Evolutionary conservation across 108 stramenopile species (phyloP).

Genomic region (Cyclotella choctawhatcheeana): DNA sequence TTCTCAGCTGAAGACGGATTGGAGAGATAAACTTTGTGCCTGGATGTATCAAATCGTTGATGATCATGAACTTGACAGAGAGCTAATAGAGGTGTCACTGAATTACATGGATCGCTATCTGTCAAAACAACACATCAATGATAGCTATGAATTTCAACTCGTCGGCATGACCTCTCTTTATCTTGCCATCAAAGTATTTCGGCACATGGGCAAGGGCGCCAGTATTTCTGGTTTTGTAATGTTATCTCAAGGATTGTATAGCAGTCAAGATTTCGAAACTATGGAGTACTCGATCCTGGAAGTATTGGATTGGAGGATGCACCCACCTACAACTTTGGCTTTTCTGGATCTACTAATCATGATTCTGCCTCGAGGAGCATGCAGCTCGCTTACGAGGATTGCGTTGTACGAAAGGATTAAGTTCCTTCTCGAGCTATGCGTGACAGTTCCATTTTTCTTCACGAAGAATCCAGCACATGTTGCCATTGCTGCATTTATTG

Average conservation of each 20-base stretch:
- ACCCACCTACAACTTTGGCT: constrained; percentile 74
- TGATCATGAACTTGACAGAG: constrained; percentile 63
- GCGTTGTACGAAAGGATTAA: constrained; percentile 38
- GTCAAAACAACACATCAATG: constrained; percentile 29
- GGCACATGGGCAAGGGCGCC: constrained; percentile 31
- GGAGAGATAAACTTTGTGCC: constrained; percentile 69
- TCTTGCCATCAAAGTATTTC: constrained; percentile 75
- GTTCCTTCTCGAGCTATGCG: constrained; percentile 34
- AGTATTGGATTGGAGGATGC: constrained; percentile 70
- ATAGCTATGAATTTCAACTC: constrained; percentile 62
- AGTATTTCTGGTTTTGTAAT: constrained; percentile 64
- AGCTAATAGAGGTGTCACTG: constrained; percentile 65
- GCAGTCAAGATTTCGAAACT: constrained; percentile 63
- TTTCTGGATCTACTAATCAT: constrained; percentile 46
- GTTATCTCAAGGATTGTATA: constrained; percentile 68
- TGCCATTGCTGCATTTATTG: constrained; percentile 38
- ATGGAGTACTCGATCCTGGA: constrained; percentile 69
- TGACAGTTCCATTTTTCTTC: constrained; percentile 33
- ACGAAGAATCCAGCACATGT: constrained; percentile 22
- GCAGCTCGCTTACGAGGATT: constrained; percentile 20
- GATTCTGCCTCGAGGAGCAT: constrained; percentile 28
- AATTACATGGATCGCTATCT: constrained; percentile 68
- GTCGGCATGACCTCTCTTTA: constrained; percentile 81
- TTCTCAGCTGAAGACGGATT: constrained; percentile 23
- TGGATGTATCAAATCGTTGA: constrained; percentile 87